Conservation (phyloP, 495 filamentous ascomycete species). For the Xanthoparmelia taractica region DNA sequence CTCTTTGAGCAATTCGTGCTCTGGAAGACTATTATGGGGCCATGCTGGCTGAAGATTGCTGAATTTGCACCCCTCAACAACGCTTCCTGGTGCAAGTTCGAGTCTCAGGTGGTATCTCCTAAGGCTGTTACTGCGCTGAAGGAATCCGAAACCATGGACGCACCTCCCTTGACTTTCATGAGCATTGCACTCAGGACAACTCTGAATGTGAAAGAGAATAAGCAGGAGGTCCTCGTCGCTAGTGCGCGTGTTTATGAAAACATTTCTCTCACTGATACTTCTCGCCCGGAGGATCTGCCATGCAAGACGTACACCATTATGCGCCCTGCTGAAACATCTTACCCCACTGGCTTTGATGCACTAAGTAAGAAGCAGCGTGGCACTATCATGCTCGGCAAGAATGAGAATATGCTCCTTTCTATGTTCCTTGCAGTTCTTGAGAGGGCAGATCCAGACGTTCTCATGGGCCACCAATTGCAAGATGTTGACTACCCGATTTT, state of each 20-base stretch:
- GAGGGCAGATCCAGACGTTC: conserved; percentile 81
- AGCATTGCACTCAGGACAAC: conserved; percentile 81
- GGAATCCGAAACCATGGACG: conserved; percentile 69
- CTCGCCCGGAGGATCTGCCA: conserved; percentile 75
- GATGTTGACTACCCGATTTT: conserved; percentile 93
- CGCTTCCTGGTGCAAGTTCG: conserved; percentile 93
- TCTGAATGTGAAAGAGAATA: conserved; percentile 89
- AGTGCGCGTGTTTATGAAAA: conserved; percentile 90
- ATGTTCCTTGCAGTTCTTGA: conserved; percentile 86
- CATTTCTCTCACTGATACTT: conserved; percentile 78
- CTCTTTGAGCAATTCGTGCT: conserved; percentile 97
- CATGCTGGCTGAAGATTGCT: conserved; percentile 90
- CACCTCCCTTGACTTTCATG: conserved; percentile 87
- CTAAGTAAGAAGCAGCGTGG: conserved; percentile 63
- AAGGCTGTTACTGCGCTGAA: conserved; percentile 58
- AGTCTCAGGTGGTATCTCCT: conserved; percentile 72
- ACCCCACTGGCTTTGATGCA: conserved; percentile 77
- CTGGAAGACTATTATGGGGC: conserved; percentile 97
- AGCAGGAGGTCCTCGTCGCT: conserved; percentile 86
- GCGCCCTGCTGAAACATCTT: conserved; percentile 65
- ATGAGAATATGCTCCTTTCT: conserved; percentile 71
- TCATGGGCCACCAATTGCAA: conserved; percentile 93
- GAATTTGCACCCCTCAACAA: conserved; percentile 82
- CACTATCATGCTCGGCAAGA: conserved; percentile 68
- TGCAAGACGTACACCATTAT: conserved; percentile 88